Base-by-base conservation (phyloP, 768 basidiomycete species). In the Sistotremastrum suecicum region DNA sequence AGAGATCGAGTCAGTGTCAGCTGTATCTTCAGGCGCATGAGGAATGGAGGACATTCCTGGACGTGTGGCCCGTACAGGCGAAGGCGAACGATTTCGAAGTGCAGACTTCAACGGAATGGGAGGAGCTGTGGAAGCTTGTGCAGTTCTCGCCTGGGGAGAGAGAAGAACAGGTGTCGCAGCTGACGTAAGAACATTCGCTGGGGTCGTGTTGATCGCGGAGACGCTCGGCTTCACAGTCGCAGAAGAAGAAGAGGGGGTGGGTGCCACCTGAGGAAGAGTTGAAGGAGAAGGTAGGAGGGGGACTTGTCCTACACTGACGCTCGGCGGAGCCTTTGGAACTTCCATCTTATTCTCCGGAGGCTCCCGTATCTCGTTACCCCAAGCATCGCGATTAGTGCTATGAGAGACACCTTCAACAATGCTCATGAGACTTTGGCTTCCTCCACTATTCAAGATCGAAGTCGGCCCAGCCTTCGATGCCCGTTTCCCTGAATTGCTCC, bases 341-440 rank as follows among this genome's bases (percentile, higher is more conserved):
- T 69, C 67, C 41, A 74, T 56, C 50, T 56, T 53, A 51, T 48
- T 48, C 48, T 56, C 46, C 55, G 54, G 53, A 57, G 48, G 48
- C 54, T 48, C 48, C 53, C 46, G 52, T 20, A 20, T 20, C 20
- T 20, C 20, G 20, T 54, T 54, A 48, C 29, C 51, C 58, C 56
- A 52, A 38, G 53, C 47, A 28, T 55, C 44, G 46, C 64, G 56
- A 43, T 69, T 68, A 46, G 60, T 53, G 39, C 32, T 5, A 40
- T 61, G 61, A 29, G 77, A 58, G 39, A 82, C 74, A 46, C 66
- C 71, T 53, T 82, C 79, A 6, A 84, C 75, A 51, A 84, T 76
- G 53, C 72, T 76, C 78, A 83, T 77, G 56, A 83, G 59, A 38
- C 71, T 79, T 37, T 54, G 53, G 12, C 49, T 56, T 2, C 51